Conservation (phyloP, 805 yeast species). For the Starmerella khaoyaiensis region DNA sequence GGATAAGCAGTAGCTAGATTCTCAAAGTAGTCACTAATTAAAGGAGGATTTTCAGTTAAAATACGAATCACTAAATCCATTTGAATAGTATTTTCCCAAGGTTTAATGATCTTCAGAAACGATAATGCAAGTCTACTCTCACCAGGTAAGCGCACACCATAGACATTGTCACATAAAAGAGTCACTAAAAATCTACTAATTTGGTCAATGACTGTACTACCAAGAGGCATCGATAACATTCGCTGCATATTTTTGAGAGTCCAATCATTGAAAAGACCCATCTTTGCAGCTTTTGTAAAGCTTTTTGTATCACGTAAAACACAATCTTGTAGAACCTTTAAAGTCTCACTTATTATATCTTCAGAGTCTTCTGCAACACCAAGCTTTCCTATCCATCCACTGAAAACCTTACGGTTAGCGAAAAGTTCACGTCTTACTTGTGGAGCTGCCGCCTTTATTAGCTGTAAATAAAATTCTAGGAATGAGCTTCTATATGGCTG, state of each 20-base stretch:
- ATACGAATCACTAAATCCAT: conserved; percentile 41
- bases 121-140: conserved; percentile 58
- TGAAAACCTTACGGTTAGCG: conserved; percentile 40
- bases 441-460: conserved; percentile 39
- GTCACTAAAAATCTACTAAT: conserved; percentile 37
- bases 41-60: conserved; percentile 47
- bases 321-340: conserved; percentile 37
- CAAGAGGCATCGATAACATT: conserved; percentile 32
- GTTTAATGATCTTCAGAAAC: conserved; percentile 52
- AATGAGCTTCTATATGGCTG: conserved; percentile 46
- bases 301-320: conserved; percentile 43
- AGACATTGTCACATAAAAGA: conserved; percentile 35
- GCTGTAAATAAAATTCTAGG: conserved; percentile 45
- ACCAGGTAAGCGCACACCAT: conserved; percentile 26
- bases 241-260: conserved; percentile 46
- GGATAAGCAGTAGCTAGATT: conserved; percentile 25
- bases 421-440: conserved; percentile 54
- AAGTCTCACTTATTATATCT: conserved; percentile 31
- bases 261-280: conserved; percentile 67
- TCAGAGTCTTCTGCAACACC: conserved; percentile 40
- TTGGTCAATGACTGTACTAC: conserved; percentile 25
- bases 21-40: conserved; percentile 50
- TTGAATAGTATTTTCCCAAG: conserved; percentile 66
- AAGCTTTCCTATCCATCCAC: conserved; percentile 55
- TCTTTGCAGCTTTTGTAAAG: conserved; percentile 56